Evolutionary conservation across 2,329 filamentous ascomycete species (phyloP), one percentile per base, ranked within the genome.

Genomic region (Boeremia exigua): DNA sequence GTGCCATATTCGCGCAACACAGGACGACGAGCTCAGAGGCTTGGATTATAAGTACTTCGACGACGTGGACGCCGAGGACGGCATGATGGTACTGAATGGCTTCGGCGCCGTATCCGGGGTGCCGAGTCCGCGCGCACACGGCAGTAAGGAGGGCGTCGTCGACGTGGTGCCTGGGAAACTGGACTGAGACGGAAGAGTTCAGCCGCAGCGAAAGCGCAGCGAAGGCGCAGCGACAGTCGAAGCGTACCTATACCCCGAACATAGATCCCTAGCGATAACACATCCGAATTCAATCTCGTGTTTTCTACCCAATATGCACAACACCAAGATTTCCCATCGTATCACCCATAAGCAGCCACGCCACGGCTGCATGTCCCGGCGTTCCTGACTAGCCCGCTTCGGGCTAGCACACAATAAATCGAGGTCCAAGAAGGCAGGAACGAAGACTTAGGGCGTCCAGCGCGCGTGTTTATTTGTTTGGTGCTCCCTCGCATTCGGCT

Each of bases 1-100:
- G 0, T 76, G 85, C 55, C 81, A 84, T 54, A 73, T 87, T 2
- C 76, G 84, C 15, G 81, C 80, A 0, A 80, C 75, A 1, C 82
- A 86, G 51, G 82, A 86, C 50, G 82, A 80, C 7, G 84, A 86
- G 67, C 68, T 82, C 5, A 71, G 74, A 28, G 84, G 84, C 0
- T 68, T 87, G 36, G 84, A 86, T 60, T 66, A 76, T 64, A 79
- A 82, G 62, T 81, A 82, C 64, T 78, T 80, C 14, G 76, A 77
- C 56, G 78, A 72, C 54, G 66, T 60, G 1, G 67, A 68, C 29
- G 56, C 42, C 12, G 67, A 68, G 40, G 59, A 54, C 15, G 63
- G 67, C 23, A 62, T 61, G 43, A 59, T 67, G 57, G 57, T 71
- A 2, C 38, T 71, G 12, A 52, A 59, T 28, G 69, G 67, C 2